Base-by-base conservation (phyloP, 805 yeast species). In the Lachancea quebecensis region DNA sequence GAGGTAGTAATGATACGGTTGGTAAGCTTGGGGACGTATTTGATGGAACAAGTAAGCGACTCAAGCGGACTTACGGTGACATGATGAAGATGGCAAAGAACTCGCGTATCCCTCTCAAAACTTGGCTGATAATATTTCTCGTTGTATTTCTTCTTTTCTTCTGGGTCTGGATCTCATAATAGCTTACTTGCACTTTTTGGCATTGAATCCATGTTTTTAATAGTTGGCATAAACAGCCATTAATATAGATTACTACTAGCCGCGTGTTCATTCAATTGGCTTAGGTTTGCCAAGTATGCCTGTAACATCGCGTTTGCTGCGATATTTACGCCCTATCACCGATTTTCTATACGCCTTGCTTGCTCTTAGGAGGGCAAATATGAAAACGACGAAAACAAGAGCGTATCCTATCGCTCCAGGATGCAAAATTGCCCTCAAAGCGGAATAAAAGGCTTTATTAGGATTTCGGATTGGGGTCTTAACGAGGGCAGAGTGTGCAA, bases 81-180 rank as follows among this genome's bases (percentile, higher is more conserved):
- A 78, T 82, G 85, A 64, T 77, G 64, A 64, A 70, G 2, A 79
- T 83, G 78, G 86, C 85, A 3, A 74, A 77, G 50, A 71, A 69
- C 51, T 72, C 82, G 10, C 82, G 85, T 10, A 73, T 82, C n/a
- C 70, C 83, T 47, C 69, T 83, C 70, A 74, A 77, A 48, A 69
- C 74, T 6, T 82, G 90, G 90, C 64, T 78, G 2, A 44, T 62
- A 1, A 71, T 77, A 40, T 72, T 75, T 50, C 68, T 65, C 25
- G 58, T 79, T 42, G 65, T 81, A 2, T 67, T 72, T 38, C 49
- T 80, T 32, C 65, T 78, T 52, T 78, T 78, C 60, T 69, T 75
- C 51, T 64, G 71, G 64, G 77, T 75, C 4, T 72, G 77, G 77
- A 57, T 69, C 31, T 47, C 45, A 21, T 50, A 28, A 37, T 14